Evolutionary conservation across 2,329 filamentous ascomycete genomes (phyloP).

Genomic region (Trichoderma sp.): DNA sequence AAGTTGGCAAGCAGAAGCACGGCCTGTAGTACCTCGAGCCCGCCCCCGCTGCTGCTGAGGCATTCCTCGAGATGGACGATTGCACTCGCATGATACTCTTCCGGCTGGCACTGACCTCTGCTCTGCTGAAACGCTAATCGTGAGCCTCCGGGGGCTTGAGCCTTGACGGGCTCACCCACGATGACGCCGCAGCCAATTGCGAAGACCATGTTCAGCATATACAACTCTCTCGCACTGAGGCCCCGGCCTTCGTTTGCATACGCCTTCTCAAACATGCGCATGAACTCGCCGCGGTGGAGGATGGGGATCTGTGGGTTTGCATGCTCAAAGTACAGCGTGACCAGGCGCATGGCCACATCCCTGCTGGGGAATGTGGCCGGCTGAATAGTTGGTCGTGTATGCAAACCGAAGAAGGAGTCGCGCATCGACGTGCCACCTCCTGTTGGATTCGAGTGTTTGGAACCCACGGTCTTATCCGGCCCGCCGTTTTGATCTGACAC

Average conservation of each 20-base stretch:
- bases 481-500: conserved; percentile 62
- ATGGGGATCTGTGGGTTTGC: conserved; percentile 96
- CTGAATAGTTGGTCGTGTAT: conserved; percentile 84
- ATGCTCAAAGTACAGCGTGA: conserved; percentile 89
- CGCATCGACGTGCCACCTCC: conserved; percentile 75
- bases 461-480: conserved; percentile 32
- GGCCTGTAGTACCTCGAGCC: conserved; percentile 89
- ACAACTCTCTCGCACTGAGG: conserved; percentile 78
- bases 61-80: conserved; percentile 90
- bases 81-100: conserved; percentile 94
- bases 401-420: conserved; percentile 95
- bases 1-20: conserved; percentile 89
- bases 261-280: conserved; percentile 80
- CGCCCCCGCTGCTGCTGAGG: conserved; percentile 81
- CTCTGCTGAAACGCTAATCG: conserved; percentile 38
- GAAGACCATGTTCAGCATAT: conserved; percentile 95
- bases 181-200: conserved; percentile 95
- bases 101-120: conserved; percentile 67
- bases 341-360: conserved; percentile 71
- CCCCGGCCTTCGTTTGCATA: conserved; percentile 70
- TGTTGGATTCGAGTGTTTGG: conserved; percentile 31
- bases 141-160: conserved; percentile 45
- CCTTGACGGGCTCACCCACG: conserved; percentile 64
- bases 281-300: conserved; percentile 85
- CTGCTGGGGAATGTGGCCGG: conserved; percentile 81